Evolutionary conservation across 129 eudicot species (phyloP), one percentile per base, ranked within the genome.

Genomic region (Glebionis coronaria): DNA sequence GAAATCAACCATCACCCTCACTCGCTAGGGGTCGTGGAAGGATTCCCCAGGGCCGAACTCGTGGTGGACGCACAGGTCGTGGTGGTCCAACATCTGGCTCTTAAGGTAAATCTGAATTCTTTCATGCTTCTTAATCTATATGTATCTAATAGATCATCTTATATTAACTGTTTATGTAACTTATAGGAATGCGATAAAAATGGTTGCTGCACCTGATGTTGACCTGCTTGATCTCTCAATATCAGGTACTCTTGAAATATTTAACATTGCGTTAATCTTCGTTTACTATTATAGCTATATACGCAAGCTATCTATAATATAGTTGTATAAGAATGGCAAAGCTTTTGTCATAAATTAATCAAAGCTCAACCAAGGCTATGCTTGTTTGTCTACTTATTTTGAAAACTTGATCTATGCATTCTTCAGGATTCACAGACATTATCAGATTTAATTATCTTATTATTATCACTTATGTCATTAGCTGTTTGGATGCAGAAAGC

Each of bases 21-120:
- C 65, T 70, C 9, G 14, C 70, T n/a, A 88, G 98, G 74, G 98
- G 83, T 12, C 96, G 96, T 10, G 93, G 82, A 31, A 76, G 91
- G 69, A 61, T 21, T 13, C 38, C 35, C 15, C 87, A 96, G 7
- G 96, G 91, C 6, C 90, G 96, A 19, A 80, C 81, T 57, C 86
- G 95, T n/a, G 81, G 80, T 56, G 86, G 78, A 14, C 86, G 88
- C 58, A 73, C 84, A 54, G 76, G 70, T 3, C 85, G 93, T 40
- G 87, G 93, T 46, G 87, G 93, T 40, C 87, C 60, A 62, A 38
- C 80, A 11, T 80, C 88, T 28, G 85, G 84, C 35, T 76, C 78
- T 21, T 83, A 89, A 76, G 67, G 87, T 75, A 68, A 45, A 56
- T n/a, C 35, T 6, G 18, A 1, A 38, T 63, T 12, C 50, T 16